Evolutionary conservation across 345 rosid species (phyloP), one percentile per base, ranked within the genome.

Genomic region (Toxicodendron radicans): DNA sequence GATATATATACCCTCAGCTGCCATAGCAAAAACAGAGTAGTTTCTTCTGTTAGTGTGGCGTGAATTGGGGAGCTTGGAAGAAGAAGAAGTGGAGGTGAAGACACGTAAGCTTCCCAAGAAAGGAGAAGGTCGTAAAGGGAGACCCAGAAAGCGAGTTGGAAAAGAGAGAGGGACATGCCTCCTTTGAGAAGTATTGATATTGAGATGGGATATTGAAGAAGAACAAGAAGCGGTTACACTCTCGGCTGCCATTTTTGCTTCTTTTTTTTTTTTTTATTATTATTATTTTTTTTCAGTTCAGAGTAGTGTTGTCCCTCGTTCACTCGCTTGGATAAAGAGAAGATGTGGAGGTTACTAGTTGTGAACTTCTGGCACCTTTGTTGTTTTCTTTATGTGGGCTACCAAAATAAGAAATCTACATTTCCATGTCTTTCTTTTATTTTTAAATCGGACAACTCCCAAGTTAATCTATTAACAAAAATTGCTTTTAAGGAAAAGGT

Each of bases 11-110:
- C 99, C 98, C 38, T 91, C 95, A 46, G 80, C 84, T 5, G 93
- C 89, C 85, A 83, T 82, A 60, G 99, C 97, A 70, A 86, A 88
- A 80, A 95, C 92, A 52, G 94, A 85, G 86, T 90, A 86, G 21
- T 79, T 87, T 77, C 91, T 85, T 77, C 81, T 83, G 62, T 58
- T 78, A 21, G 72, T 75, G 30, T 64, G 71, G 59, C 79, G 80
- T 45, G 68, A 70, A 81, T 75, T 35, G 53, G 82, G 23, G 20
- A 77, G 30, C 74, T 77, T 85, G 0, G 83, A 80, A 64, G 86
- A 78, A 64, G 86, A 78, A 35, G 76, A 79, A 66, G 41, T 30
- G 7, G 80, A 65, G 64, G 78, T 81, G 65, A 89, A 53, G 43
- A 71, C n/a, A 59, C 90, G 86, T 60, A 77, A 56, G 27, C 74